These are phyloP conservation scores for Podospora didyma DNA, from an alignment of 495 filamentous ascomycete genomes.

Conservation along the genomic window DNA sequence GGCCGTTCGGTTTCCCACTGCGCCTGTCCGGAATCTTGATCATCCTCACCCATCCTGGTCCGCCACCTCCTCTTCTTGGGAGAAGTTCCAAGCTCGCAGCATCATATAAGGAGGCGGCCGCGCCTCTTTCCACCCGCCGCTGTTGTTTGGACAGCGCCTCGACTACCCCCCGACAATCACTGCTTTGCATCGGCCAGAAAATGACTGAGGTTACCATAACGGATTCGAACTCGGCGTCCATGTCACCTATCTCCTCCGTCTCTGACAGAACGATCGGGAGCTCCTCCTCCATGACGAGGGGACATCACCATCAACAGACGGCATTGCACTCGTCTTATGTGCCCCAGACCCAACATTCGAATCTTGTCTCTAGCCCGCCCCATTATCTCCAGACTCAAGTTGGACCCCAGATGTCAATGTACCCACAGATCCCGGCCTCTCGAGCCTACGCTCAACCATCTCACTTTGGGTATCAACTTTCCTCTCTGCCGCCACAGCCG, in stretches of 20 bases:
- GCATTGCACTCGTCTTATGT: conserved; percentile 1
- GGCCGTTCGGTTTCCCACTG: no score
- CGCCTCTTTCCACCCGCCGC: background rate
- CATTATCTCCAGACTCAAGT: conserved; percentile 17
- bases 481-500: conserved; percentile 7
- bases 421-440: conserved; percentile 6
- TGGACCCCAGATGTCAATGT: conserved; percentile 11
- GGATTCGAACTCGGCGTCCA: conserved; percentile 11
- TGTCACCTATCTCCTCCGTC: conserved; percentile 17
- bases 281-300: conserved; percentile 3
- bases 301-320: conserved; percentile 3
- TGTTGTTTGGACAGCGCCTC: background rate
- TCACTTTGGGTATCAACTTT: conserved; percentile 13
- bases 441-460: conserved; percentile 10
- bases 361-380: conserved; percentile 10
- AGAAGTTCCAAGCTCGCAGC: background rate
- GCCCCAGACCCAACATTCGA: conserved; percentile 2
- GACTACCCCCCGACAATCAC: background rate
- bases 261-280: background rate
- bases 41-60: no score
- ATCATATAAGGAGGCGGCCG: conserved; percentile 9
- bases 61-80: background rate
- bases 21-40: no score
- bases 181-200: conserved; percentile 1
- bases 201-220: conserved; percentile 20